Evolutionary conservation across 495 filamentous ascomycete genomes (phyloP).

Genomic region (Neurospora sp.): DNA sequence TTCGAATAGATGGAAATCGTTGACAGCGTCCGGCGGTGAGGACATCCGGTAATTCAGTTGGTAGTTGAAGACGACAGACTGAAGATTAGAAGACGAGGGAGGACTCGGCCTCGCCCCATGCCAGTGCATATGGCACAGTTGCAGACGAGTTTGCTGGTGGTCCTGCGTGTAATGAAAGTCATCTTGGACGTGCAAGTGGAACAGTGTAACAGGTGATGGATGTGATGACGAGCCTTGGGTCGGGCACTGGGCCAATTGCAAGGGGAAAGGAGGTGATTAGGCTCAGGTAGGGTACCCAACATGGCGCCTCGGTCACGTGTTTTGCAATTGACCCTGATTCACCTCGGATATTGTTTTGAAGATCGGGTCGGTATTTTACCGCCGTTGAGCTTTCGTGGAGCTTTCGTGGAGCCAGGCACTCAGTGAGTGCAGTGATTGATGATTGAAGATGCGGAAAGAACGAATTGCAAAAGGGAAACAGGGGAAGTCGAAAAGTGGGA

Average conservation of each 20-base stretch:
- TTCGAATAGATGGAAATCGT: neutral
- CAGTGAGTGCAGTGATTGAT: neutral
- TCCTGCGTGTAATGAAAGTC: neutral
- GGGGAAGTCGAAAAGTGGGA: neutral
- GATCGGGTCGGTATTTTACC: neutral
- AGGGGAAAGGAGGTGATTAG: neutral
- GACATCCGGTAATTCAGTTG: neutral
- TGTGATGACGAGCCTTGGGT: neutral
- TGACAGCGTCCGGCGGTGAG: neutral
- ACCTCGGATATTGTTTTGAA: neutral
- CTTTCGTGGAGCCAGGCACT: neutral
- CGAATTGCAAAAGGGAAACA: neutral
- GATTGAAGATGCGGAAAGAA: neutral
- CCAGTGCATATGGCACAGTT: neutral
- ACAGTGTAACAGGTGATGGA: neutral
- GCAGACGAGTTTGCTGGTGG: neutral
- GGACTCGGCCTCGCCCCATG: neutral
- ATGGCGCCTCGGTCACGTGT: neutral
- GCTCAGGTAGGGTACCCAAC: neutral
- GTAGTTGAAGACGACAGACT: neutral
- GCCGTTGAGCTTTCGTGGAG: neutral
- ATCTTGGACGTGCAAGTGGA: neutral
- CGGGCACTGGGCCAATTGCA: neutral
- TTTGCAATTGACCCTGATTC: neutral
- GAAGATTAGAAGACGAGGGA: neutral